Conservation (phyloP, 2,329 filamentous ascomycete genomes). For the Botrytis cinerea region DNA sequence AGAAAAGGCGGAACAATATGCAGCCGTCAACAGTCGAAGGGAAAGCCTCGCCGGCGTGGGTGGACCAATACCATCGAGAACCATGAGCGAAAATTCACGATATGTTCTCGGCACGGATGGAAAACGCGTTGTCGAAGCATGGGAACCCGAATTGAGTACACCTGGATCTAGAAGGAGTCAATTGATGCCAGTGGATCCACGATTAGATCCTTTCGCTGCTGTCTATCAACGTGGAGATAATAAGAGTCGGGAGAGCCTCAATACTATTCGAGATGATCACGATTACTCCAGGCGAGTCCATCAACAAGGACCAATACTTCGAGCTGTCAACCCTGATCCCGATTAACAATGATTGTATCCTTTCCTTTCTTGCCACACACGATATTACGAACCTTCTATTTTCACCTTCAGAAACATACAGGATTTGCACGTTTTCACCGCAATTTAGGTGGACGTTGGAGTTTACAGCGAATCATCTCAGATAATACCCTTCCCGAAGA, state of each 20-base stretch:
- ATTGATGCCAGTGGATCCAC: constrained; percentile 62
- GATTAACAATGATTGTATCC: constrained; percentile 24
- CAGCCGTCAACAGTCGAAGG: constrained; percentile 30
- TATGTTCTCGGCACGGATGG: constrained; percentile 43
- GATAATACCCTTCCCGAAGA: constrained; percentile 18
- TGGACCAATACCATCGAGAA: constrained; percentile 37
- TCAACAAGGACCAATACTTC: constrained; percentile 53
- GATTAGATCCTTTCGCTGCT: constrained; percentile 62
- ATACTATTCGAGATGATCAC: constrained; percentile 64
- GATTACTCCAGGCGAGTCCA: constrained; percentile 60
- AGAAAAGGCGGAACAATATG: constrained; percentile 44
- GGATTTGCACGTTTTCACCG: constrained; percentile 23
- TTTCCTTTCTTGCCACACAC: constrained; percentile 25
- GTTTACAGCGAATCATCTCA: constrained; percentile 22
- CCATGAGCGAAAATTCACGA: constrained; percentile 43
- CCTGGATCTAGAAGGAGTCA: constrained; percentile 50
- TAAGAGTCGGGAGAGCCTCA: constrained; percentile 63
- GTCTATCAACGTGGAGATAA: constrained; percentile 56
- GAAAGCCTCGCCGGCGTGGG: constrained; percentile 31
- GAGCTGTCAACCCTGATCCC: constrained; percentile 61
- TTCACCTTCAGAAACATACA: constrained; percentile 16
- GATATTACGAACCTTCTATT: constrained; percentile 22
- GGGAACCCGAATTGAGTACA: constrained; percentile 34
- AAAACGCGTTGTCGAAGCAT: constrained; percentile 39
- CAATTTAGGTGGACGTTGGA: constrained; percentile 25